These are phyloP conservation scores for Fusarium mundagurra DNA, from an alignment of 2,329 filamentous ascomycete genomes.

Conservation along the genomic window DNA sequence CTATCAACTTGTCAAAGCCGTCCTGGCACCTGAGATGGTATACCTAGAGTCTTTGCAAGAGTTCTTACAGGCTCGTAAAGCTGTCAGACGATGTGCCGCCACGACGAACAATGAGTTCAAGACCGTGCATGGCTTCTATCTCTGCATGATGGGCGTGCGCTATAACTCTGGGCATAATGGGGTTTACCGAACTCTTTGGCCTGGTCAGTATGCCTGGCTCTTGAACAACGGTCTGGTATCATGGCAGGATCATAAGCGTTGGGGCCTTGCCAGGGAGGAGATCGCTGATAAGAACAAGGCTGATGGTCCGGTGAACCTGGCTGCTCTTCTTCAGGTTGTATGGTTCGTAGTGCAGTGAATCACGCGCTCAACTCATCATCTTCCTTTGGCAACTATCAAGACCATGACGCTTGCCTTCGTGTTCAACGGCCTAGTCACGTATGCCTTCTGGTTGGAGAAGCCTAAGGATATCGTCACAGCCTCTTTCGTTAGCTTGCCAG, in stretches of 20 bases:
- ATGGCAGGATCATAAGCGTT: not conserved
- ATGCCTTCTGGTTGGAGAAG: slow-evolving; percentile 17
- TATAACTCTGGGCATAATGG: not conserved
- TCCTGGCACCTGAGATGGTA: not conserved
- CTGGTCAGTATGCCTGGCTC: slow-evolving; percentile 1
- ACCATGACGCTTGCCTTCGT: slow-evolving; percentile 12
- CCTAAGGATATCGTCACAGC: slow-evolving; percentile 11
- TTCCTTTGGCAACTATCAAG: slow-evolving; percentile 9
- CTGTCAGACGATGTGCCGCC: not conserved
- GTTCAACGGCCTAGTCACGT: slow-evolving; percentile 8
- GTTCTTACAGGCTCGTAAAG: slow-evolving; percentile 1
- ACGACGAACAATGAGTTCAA: not conserved
- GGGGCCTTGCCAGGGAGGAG: not conserved
- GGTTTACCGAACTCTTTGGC: not conserved
- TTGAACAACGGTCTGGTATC: slow-evolving; percentile 5
- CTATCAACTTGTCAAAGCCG: not conserved
- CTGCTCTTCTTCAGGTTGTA: slow-evolving; percentile 5
- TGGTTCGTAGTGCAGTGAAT: slow-evolving; percentile 8
- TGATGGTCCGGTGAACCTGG: slow-evolving; percentile 4
- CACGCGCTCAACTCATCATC: not conserved
- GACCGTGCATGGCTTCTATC: not conserved
- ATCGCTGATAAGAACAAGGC: slow-evolving; percentile 18
- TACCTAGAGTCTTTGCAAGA: not conserved
- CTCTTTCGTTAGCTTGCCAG: not conserved
- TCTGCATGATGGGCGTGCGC: not conserved